Base-by-base conservation (phyloP, 495 filamentous ascomycete genomes). In the Peziza echinospora region DNA sequence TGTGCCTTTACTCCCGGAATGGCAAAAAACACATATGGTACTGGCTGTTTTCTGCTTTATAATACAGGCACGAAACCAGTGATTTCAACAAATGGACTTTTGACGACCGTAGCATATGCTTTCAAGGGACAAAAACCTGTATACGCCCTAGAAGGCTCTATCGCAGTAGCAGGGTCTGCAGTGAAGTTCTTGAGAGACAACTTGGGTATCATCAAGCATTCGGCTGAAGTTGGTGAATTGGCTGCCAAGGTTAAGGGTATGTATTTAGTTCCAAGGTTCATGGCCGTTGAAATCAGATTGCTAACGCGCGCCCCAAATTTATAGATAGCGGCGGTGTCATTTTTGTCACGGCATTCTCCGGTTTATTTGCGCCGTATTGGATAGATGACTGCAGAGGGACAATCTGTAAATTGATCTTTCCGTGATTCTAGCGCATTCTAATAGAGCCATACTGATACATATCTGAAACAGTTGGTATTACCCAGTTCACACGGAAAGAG, bases 361-460 rank as follows among this genome's bases (percentile, higher is more conserved):
- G 87, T 50, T 69, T 96, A 1, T 93, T 93, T 62, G 87, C 87
- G 16, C 87, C 87, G n/a, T 93, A 93, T 61, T 96, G 87, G 87
- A 92, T 93, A 51, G 87, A 93, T 60, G 84, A 93, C 63, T 85
- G 84, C 25, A 78, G 85, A 62, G 87, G 87, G 45, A 93, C 86
- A 1, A 75, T 89, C 19, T 86, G 77, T 81, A 67, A 67, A 74
- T 65, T 52, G n/a, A 30, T 39, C 22, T 21, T 9, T 28, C n/a
- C 40, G 41, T 47, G n/a, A 25, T 17, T 43, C 26, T 34, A 8
- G 26, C 8, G 26, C 26, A 8, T 8, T 34, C 26, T 34, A 8
- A 8, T 34, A 34, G n/a, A 34, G 8, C n/a, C 26, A 51, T 24
- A 21, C 19, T 1, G 1, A 47, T 47, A 41, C n/a, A 21, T 21